Evolutionary conservation across 345 rosid genomes (phyloP), one percentile per base, ranked within the genome.

Genomic region (Eucalyptus globulus): DNA sequence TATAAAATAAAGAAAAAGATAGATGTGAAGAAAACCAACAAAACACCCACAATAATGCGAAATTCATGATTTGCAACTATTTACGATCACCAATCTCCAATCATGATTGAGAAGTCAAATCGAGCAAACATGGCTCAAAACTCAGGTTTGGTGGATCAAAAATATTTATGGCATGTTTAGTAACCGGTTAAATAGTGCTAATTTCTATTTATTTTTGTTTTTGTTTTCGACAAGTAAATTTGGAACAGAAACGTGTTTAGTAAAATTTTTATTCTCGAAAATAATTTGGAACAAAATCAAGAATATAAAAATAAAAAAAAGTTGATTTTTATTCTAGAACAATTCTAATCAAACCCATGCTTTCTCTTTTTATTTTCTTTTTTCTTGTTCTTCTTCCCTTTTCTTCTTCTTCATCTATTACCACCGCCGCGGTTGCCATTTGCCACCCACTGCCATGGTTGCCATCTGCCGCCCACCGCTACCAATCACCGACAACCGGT

Each of bases 401-500:
- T 50, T 50, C 7, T 15, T 50, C 19, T 50, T 50, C 19, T 50
- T 50, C 53, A 15, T 50, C 3, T 14, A 14, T 6, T 50, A 7
- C 19, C 53, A 50, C 1, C 3, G 0, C 7, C 1, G 1, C 17
- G 1, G 19, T 50, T 50, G 53, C 19, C 3, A 50, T 50, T 0
- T 0, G 3, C 19, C 0, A 3, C 53, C 17, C 17, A 49, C 51
- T 40, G 6, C 43, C 43, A 40, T 40, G 8, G 19, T 15, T 50
- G 53, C 19, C 8, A 50, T 50, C 0, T 1, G 7, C 19, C 1
- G 3, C 53, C 17, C 17, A 49, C 16, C 6, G 0, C 17, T 14
- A 0, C 17, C 0, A 0, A 1, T 49, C 3, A 5, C 1, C 17
- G 3, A 1, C 17, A 14, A 49, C 3, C 0, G 0, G 6, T 14